Conservation (phyloP, 495 filamentous ascomycete species). For the Aspergillus nidulans region DNA sequence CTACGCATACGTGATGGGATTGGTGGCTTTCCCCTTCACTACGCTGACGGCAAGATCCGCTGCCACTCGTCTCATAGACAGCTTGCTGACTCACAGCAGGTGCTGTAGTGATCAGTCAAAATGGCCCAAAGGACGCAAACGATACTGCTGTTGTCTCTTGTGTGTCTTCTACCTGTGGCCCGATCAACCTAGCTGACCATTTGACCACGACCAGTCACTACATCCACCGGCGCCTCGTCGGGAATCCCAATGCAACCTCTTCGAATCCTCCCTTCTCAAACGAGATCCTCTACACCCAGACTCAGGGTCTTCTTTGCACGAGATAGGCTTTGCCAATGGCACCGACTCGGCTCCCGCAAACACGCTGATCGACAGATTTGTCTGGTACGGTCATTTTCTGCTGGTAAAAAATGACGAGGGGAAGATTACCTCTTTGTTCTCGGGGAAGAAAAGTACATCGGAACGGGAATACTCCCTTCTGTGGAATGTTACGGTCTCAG, state of each 20-base stretch:
- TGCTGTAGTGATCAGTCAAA: background rate
- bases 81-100: background rate
- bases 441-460: conserved; percentile 18
- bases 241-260: conserved; percentile 23
- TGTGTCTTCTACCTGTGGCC: background rate
- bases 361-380: conserved; percentile 19
- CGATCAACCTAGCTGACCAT: background rate
- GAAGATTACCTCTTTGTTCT: conserved; percentile 28
- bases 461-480: background rate
- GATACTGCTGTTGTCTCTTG: background rate
- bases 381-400: conserved; percentile 32
- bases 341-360: background rate
- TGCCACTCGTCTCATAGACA: background rate
- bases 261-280: conserved; percentile 1
- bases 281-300: conserved; percentile 3
- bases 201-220: background rate
- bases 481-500: conserved; percentile 3
- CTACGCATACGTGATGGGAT: conserved; percentile 33
- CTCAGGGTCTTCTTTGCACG: background rate
- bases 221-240: conserved; percentile 11
- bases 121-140: background rate
- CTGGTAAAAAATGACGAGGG: conserved; percentile 25
- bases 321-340: background rate
- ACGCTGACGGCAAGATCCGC: conserved; percentile 25
- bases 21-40: conserved; percentile 30